Conservation (phyloP, 73 alveolate species). For the Paramecium sonneborni region DNA sequence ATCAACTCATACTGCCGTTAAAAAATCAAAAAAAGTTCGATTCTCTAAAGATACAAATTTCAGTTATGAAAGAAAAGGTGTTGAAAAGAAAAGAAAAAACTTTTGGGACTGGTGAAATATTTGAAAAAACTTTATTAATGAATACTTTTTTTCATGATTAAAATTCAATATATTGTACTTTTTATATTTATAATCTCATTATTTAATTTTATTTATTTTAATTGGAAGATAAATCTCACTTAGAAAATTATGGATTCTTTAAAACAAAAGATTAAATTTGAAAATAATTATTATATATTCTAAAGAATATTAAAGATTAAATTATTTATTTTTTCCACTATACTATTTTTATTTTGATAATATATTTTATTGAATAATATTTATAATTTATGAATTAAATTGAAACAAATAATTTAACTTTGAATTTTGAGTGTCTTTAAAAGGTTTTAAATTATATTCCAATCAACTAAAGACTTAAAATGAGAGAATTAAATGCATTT, state of each 20-base stretch:
- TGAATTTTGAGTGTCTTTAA: neutral
- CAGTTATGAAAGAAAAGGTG: conserved; percentile 16
- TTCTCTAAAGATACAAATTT: conserved; percentile 23
- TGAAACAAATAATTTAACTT: neutral
- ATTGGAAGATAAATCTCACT: too few species aligned
- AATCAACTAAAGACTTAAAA: neutral
- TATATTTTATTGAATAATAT: neutral
- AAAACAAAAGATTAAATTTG: too few species aligned
- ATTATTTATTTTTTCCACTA: too few species aligned
- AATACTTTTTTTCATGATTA: too few species aligned
- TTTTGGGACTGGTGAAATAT: conserved; percentile 26
- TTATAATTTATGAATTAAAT: neutral
- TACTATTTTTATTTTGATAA: neutral
- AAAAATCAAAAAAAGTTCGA: neutral
- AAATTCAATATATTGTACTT: too few species aligned
- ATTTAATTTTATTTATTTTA: too few species aligned
- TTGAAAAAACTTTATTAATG: neutral
- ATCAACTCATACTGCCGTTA: neutral
- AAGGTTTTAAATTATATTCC: neutral
- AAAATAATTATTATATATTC: too few species aligned
- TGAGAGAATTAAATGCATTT: neutral
- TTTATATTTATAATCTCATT: too few species aligned
- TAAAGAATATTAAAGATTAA: too few species aligned
- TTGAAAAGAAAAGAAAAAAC: neutral
- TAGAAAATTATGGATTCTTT: too few species aligned